Evolutionary conservation across 2,329 filamentous ascomycete species (phyloP).

Genomic region (Pseudogymnoascus sp.): DNA sequence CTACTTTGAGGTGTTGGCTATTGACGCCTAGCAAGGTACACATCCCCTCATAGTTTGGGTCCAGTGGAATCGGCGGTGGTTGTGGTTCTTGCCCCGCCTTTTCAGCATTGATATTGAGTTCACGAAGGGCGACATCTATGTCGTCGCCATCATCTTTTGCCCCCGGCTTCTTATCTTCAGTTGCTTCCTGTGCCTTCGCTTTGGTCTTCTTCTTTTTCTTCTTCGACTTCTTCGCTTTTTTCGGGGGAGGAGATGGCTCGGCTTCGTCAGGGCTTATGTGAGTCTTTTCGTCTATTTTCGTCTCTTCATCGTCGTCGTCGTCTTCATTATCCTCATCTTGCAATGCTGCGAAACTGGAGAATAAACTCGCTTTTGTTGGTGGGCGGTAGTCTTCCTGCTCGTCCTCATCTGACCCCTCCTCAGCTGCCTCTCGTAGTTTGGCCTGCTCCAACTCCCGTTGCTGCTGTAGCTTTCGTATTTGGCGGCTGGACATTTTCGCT

Average conservation of each 20-base stretch:
- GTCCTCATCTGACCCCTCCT: constrained; percentile 18
- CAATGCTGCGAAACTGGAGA: constrained; percentile 43
- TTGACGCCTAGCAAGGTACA: constrained; percentile 52
- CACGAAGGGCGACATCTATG: constrained; percentile 55
- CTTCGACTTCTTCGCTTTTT: constrained; percentile 51
- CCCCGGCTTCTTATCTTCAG: constrained; percentile 22
- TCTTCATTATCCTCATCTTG: constrained; percentile 33
- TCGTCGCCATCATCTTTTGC: constrained; percentile 41
- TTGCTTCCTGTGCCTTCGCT: constrained; percentile 26
- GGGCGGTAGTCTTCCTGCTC: constrained; percentile 22
- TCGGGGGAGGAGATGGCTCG: constrained; percentile 27
- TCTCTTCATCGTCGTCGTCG: constrained; percentile 26
- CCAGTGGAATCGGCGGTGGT: constrained; percentile 17
- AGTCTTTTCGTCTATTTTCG: constrained; percentile 24
- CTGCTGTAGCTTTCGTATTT: constrained; percentile 28
- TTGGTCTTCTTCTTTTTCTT: constrained; percentile 45
- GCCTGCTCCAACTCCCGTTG: constrained; percentile 26
- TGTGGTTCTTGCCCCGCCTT: constrained; percentile 12
- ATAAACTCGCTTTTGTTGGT: constrained; percentile 41
- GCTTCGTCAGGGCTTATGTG: constrained; percentile 24
- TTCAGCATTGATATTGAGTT: constrained; percentile 40
- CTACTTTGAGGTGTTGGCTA: constrained; percentile 68
- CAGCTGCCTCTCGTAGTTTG: constrained; percentile 18
- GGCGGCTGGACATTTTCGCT: constrained; percentile 27
- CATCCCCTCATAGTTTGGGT: constrained; percentile 36